Percentiles rank a stretch among this genome's conserved stretches.
Conservation (phyloP, 192 early-diverging fungal species). For the Pilaira anomala region DNA sequence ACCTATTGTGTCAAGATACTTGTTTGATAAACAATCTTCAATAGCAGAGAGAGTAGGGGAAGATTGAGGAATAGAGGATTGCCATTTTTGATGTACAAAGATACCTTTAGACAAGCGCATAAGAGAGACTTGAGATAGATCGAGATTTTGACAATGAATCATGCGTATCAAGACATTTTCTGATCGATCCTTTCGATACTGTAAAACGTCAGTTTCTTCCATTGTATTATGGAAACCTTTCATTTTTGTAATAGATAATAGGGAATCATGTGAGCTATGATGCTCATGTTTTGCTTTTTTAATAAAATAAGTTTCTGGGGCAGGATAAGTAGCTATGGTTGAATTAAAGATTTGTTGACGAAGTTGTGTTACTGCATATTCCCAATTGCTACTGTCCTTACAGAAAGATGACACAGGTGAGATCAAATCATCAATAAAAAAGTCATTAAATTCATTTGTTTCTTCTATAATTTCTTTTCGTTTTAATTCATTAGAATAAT, state of each 20-base stretch:
- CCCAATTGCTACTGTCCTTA: conserved; percentile 7
- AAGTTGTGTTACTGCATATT: conserved; percentile 6
- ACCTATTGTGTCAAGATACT: background rate
- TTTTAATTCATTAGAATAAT: background rate
- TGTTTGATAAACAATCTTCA: background rate
- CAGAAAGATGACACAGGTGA: background rate
- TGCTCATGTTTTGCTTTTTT: background rate
- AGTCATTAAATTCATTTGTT: background rate
- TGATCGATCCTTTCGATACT: conserved; percentile 20
- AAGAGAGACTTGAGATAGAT: background rate
- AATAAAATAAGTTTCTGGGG: conserved; percentile 13
- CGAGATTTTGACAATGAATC: conserved; percentile 14
- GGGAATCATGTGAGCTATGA: background rate
- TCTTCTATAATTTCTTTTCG: background rate
- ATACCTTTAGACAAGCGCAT: conserved; percentile 29
- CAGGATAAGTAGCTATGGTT: conserved; percentile 4
- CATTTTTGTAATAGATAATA: conserved; percentile 2
- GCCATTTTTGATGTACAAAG: conserved; percentile 26
- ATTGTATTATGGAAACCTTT: background rate
- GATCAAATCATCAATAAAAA: background rate
- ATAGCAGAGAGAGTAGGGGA: conserved; percentile 16
- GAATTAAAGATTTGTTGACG: conserved; percentile 21
- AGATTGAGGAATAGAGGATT: background rate
- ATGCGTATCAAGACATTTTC: conserved; percentile 22
- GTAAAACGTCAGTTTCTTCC: conserved; percentile 1